Conservation (phyloP, 495 filamentous ascomycete genomes). For the Podospora fimiseda region DNA sequence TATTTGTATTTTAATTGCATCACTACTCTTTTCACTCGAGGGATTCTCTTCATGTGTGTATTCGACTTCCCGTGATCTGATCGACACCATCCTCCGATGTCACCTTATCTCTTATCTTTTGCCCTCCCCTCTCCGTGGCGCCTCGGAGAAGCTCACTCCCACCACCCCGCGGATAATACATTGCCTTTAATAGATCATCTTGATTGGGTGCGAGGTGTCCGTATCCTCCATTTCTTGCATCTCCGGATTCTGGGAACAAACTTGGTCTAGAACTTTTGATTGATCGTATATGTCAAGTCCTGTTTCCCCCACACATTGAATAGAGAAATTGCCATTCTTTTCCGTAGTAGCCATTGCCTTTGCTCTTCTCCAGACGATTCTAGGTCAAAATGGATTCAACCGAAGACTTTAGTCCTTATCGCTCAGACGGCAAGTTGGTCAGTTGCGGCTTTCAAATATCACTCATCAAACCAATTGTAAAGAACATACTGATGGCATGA, state of each 20-base stretch:
- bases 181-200: neutral
- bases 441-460: slow-evolving; percentile 8
- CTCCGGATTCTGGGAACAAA: neutral
- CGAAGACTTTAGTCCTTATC: slow-evolving; percentile 53
- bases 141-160: neutral
- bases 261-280: neutral
- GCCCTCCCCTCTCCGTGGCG: neutral
- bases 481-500: neutral
- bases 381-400: slow-evolving; percentile 28
- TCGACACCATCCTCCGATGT: neutral
- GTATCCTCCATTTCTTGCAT: neutral
- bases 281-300: too few species aligned
- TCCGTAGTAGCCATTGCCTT: too few species aligned
- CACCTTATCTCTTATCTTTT: neutral
- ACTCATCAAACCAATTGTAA: neutral
- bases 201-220: neutral
- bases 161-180: neutral
- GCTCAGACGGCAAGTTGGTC: slow-evolving; percentile 54
- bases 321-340: too few species aligned
- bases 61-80: too few species aligned
- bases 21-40: too few species aligned
- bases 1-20: too few species aligned
- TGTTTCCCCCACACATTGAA: too few species aligned
- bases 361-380: too few species aligned
- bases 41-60: too few species aligned